phyloP scores from a whole-genome alignment of 164 flowering plant species.

The Chimonanthus praecox region DNA sequence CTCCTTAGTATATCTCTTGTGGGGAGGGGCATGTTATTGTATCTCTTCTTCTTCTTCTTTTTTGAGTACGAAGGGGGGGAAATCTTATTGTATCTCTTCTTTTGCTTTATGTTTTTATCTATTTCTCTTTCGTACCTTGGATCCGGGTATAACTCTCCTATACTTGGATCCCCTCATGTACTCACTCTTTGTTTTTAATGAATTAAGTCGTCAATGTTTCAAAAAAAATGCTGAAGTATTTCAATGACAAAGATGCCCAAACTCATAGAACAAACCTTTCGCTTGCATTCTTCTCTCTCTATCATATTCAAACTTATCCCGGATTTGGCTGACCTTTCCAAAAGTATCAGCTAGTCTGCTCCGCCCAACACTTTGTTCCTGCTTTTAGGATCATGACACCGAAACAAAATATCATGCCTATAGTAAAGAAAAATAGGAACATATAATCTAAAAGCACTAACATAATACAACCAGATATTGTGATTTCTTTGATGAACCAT shows the following conservation, averaged over 20 bases:
- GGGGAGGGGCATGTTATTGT: too few relatives aligned
- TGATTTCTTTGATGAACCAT: too few relatives aligned
- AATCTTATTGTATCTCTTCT: too few relatives aligned
- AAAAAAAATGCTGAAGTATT: background rate
- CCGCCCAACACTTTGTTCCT: conserved; percentile 53
- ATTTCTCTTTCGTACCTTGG: too few relatives aligned
- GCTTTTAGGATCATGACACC: conserved; percentile 12
- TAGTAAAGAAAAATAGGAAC: background rate
- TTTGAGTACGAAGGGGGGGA: too few relatives aligned
- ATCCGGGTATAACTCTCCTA: too few relatives aligned
- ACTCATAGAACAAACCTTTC: conserved; percentile 49
- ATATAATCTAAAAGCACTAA: background rate
- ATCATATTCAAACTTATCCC: conserved; percentile 89
- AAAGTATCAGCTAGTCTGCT: conserved; percentile 46
- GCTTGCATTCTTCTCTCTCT: conserved; percentile 89
- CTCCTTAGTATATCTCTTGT: too few relatives aligned
- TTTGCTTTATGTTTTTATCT: too few relatives aligned
- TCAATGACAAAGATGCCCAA: background rate
- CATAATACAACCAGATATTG: background rate
- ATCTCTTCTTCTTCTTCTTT: too few relatives aligned
- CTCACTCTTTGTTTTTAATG: too few relatives aligned
- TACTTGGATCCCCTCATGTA: too few relatives aligned
- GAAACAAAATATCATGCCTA: background rate
- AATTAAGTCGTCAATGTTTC: too few relatives aligned
- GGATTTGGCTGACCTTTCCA: conserved; percentile 62